Base-by-base conservation (phyloP, 1,284 basidiomycete species). In the Prillingera fragicola region DNA sequence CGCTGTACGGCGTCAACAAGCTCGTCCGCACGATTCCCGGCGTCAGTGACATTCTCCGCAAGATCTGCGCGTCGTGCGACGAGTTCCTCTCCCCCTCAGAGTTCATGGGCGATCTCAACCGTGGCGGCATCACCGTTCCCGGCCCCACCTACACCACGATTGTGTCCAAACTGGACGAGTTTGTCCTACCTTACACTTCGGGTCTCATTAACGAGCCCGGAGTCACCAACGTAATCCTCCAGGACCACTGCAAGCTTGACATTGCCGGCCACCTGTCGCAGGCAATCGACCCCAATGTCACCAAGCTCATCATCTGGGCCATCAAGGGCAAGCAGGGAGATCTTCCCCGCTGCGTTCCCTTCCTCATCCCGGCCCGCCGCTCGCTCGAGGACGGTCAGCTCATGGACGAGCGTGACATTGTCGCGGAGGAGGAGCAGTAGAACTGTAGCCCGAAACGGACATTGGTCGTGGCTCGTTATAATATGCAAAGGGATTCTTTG, bases 161-260 rank as follows among this genome's bases (percentile, higher is more conserved):
- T 33, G 31, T 24, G 18, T 33, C 32, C 31, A 38, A 33, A 17
- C 26, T 38, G 2, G 45, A 48, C 39, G 13, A 38, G 15, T 2
- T 40, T 6, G 46, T 48, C 3, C 7, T 36, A 17, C 46, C 46
- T 17, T 41, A 42, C 41, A 35, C 36, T 13, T 21, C n/a, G 9
- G 46, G 46, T 6, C 26, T 48, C 18, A 36, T 36, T 24, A 27
- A 41, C 18, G 38, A 41, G 38, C 38, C 38, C 13, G 41, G 41
- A 14, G 46, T 48, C 23, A 38, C 33, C 28, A 48, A 48, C 37
- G 33, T 48, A 19, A 26, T 38, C 31, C 22, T 48, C 33, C 41
- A 48, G 46, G 26, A 43, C 22, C 29, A 35, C 19, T 48, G 46
- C 28, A 4, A 4, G 21, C n/a, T 21, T n/a, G 42, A 44, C 28